These are phyloP conservation scores for Barnettozyma wickerhamii DNA, from an alignment of 805 yeast species.

Conservation along the genomic window DNA sequence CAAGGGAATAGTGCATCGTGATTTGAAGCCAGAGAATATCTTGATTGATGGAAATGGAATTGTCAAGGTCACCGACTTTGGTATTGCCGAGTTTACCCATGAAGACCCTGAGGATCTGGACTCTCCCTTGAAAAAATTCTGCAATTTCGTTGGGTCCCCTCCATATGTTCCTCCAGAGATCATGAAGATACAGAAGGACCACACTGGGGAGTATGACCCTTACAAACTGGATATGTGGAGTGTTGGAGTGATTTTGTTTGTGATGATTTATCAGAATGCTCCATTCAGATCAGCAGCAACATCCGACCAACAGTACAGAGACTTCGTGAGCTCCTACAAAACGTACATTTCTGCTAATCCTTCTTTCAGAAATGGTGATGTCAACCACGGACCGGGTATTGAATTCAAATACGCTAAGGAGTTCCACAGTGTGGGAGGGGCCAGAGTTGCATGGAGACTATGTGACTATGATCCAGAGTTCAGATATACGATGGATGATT, in stretches of 20 bases:
- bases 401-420: slow-evolving; percentile 68
- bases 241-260: slow-evolving; percentile 62
- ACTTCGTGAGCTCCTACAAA: slow-evolving; percentile 47
- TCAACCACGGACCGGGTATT: slow-evolving; percentile 59
- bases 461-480: slow-evolving; percentile 56
- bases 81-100: slow-evolving; percentile 66
- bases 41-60: slow-evolving; percentile 56
- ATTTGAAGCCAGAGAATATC: slow-evolving; percentile 72
- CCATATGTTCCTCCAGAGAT: slow-evolving; percentile 83
- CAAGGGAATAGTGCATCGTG: slow-evolving; percentile 65
- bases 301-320: slow-evolving; percentile 49
- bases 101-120: slow-evolving; percentile 44
- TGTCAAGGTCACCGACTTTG: slow-evolving; percentile 71
- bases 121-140: slow-evolving; percentile 33
- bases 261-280: slow-evolving; percentile 49
- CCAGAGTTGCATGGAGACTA: slow-evolving; percentile 70
- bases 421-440: slow-evolving; percentile 53
- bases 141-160: slow-evolving; percentile 68
- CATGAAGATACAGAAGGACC: slow-evolving; percentile 34
- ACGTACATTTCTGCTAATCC: slow-evolving; percentile 37
- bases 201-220: slow-evolving; percentile 48
- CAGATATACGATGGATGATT: slow-evolving; percentile 49
- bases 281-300: slow-evolving; percentile 54
- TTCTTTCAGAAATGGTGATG: slow-evolving; percentile 42
- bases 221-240: slow-evolving; percentile 71